Conservation (phyloP, 208 protist genomes). For the Trypanosoma boissoni region DNA sequence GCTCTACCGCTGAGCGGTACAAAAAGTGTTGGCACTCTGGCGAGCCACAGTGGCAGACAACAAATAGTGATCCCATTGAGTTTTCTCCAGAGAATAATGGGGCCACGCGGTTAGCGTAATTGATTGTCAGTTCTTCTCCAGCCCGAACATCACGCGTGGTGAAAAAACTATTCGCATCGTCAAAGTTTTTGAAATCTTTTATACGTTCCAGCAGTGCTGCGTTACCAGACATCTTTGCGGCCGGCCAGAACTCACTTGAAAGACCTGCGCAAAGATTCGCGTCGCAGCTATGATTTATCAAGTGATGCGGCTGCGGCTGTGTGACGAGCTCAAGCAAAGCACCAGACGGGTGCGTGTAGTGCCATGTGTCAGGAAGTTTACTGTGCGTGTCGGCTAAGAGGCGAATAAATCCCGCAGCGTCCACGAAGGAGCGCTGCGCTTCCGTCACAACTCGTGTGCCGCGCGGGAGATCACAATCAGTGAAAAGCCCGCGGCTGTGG, state of each 20-base stretch:
- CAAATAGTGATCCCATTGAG: constrained; percentile 24
- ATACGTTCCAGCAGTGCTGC: constrained; percentile 32
- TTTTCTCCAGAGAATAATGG: constrained; percentile 40
- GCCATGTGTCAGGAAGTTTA: constrained; percentile 65
- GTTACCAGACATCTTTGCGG: constrained; percentile 21
- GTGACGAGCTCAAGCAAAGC: constrained; percentile 56
- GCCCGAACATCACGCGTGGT: constrained; percentile 54
- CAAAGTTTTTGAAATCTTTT: constrained; percentile 43
- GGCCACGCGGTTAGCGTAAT: constrained; percentile 59
- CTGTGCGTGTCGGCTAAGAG: constrained; percentile 61
- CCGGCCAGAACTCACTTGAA: constrained; percentile 56
- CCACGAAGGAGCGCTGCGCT: constrained; percentile 50
- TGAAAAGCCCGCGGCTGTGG: constrained; percentile 70
- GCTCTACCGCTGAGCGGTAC: constrained; percentile 28
- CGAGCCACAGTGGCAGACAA: constrained; percentile 51
- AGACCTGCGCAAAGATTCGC: constrained; percentile 65
- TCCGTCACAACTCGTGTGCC: constrained; percentile 62
- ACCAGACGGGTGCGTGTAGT: constrained; percentile 74
- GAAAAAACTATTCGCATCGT: constrained; percentile 76
- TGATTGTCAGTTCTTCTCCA: constrained; percentile 66
- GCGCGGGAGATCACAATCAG: constrained; percentile 24
- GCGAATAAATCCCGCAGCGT: constrained; percentile 36
- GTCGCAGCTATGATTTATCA: constrained; percentile 77
- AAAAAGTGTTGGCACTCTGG: constrained; percentile 55
- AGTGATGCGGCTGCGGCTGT: constrained; percentile 61